Evolutionary conservation across 208 protist genomes (phyloP), one percentile per base, ranked within the genome.

Genomic region (Vickermania ingenoplastis): DNA sequence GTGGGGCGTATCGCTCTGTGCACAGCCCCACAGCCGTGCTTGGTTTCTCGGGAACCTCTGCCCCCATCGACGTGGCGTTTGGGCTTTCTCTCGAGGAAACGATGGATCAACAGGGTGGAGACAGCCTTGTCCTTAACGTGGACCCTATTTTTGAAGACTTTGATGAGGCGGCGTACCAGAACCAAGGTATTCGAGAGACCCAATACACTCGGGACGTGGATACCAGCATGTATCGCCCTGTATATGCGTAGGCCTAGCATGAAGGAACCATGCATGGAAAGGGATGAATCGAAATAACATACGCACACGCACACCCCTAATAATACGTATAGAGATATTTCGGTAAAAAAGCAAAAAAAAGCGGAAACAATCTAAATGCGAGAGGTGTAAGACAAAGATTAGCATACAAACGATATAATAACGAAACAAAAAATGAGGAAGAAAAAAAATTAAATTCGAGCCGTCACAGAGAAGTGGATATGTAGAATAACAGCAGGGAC

Each of bases 111-210:
- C 7, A 7, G 17, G 17, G 36, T 17, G 50, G 50, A 25, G 50
- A 17, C 50, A 54, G 24, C 24, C 22, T 54, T 14, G 61, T 57
- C 17, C 31, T 48, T 27, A 36, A 53, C 23, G 31, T 63, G 7
- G 17, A 58, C 26, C 55, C 64, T 2, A 57, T 70, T 4, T 36
- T 65, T 22, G 29, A 63, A 14, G 63, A 75, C 30, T 75, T 70
- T 27, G 29, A 70, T 36, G 69, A 75, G 29, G 60, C 57, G 1
- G 57, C 69, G 27, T 45, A 45, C 36, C 36, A 45, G 17, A 45
- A 45, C 36, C 17, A n/a, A n/a, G 36, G 36, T 7, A 45, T 45
- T 17, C 36, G 36, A 17, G 36, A 45, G 36, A 45, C 36, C 17
- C 36, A 45, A 45, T 45, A n/a, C 36, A 17, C 36, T 7, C 7